Evolutionary conservation across 1,139 yeast species (phyloP).

Genomic region (Yamadazyma oceani): DNA sequence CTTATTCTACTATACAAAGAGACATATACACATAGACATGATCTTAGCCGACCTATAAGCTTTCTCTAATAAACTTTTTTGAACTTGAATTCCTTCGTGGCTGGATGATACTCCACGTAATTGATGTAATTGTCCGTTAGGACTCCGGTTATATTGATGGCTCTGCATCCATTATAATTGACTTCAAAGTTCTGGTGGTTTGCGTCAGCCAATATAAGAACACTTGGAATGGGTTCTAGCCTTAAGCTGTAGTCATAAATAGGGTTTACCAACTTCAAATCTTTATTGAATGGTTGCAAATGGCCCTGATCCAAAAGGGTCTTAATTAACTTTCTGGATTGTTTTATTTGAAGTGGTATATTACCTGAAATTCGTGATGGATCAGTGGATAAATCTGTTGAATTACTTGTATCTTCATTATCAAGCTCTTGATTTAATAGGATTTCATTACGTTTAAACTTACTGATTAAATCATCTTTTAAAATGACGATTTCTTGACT

Average conservation of each 20-base stretch:
- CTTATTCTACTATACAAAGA: no score
- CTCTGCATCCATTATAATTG: conserved; percentile 80
- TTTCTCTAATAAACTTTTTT: not conserved
- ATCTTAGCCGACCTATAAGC: no score
- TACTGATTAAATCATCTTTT: conserved; percentile 69
- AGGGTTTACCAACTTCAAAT: conserved; percentile 64
- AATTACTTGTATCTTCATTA: conserved; percentile 18
- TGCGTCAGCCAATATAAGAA: conserved; percentile 64
- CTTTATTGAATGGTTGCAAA: conserved; percentile 71
- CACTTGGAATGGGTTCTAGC: conserved; percentile 77
- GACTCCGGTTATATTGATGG: conserved; percentile 68
- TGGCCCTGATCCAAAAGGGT: conserved; percentile 86
- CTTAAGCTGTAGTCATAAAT: conserved; percentile 68
- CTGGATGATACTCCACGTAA: conserved; percentile 72
- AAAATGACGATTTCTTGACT: conserved; percentile 79
- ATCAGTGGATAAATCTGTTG: not conserved
- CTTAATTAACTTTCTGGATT: conserved; percentile 74
- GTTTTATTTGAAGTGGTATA: conserved; percentile 45
- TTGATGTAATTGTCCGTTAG: conserved; percentile 47
- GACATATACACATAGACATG: no score
- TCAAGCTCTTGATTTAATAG: conserved; percentile 26
- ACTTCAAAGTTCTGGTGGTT: conserved; percentile 71
- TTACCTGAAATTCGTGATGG: conserved; percentile 10
- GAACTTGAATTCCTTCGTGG: conserved; percentile 34
- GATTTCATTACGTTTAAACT: conserved; percentile 70